phyloP scores from a whole-genome alignment of 768 basidiomycete species.

The Boletus eberwhitei region DNA sequence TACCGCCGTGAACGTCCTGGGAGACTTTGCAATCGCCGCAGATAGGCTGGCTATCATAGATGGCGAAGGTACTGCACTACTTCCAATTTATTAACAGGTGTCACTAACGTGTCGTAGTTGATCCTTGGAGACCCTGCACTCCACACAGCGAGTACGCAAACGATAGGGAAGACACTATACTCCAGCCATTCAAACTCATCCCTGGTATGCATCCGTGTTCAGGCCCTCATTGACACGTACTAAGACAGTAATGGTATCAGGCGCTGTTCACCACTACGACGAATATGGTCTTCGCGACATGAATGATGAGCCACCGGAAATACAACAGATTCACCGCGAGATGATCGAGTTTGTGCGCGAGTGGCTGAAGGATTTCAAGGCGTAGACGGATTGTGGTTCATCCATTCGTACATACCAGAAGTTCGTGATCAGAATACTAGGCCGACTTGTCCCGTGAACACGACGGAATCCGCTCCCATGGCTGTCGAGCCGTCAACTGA shows the following conservation, averaged over 20 bases:
- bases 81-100: neutral
- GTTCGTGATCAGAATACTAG: neutral
- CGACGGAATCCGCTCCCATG: neutral
- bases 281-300: conserved; percentile 70
- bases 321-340: conserved; percentile 75
- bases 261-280: conserved; percentile 66
- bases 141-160: conserved; percentile 75
- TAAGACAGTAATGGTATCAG: conserved; percentile 32
- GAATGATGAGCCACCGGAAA: conserved; percentile 67
- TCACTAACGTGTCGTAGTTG: conserved; percentile 45
- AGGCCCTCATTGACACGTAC: neutral
- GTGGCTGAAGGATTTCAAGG: conserved; percentile 59
- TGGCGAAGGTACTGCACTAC: conserved; percentile 57
- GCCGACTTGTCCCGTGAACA: neutral
- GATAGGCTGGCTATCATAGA: conserved; percentile 87
- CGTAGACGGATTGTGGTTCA: conserved; percentile 1
- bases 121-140: conserved; percentile 88
- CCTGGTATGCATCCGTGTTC: conserved; percentile 50
- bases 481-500: too few relatives aligned
- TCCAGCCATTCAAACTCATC: conserved; percentile 84
- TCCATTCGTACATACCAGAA: neutral
- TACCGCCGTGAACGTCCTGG: conserved; percentile 75
- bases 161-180: conserved; percentile 64
- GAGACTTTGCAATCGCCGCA: conserved; percentile 78
- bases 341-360: conserved; percentile 74